Evolutionary conservation across 148 eudicot species (phyloP).

Genomic region (Camellia sinensis): DNA sequence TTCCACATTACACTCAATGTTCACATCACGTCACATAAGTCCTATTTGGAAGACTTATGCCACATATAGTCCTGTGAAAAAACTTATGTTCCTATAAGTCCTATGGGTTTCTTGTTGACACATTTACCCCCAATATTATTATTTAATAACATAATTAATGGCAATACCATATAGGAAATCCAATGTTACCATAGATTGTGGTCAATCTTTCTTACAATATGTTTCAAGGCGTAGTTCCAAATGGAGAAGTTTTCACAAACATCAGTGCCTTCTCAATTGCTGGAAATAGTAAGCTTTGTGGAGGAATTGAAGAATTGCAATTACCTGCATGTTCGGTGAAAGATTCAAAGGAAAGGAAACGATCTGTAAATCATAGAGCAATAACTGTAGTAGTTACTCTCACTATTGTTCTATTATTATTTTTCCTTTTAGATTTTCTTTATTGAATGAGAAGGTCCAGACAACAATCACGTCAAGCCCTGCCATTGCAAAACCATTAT

Average conservation of each 20-base stretch:
- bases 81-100: no score
- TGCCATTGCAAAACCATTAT: not conserved
- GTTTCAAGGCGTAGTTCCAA: slow-evolving; percentile 28
- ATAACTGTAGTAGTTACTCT: not conserved
- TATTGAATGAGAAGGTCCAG: not conserved
- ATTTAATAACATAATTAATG: no score
- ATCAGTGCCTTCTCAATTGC: slow-evolving; percentile 5
- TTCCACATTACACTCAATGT: no score
- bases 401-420: not conserved
- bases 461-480: not conserved
- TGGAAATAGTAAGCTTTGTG: slow-evolving; percentile 23
- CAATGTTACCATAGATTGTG: no score
- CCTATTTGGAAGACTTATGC: no score
- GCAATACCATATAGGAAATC: no score
- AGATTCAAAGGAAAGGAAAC: not conserved
- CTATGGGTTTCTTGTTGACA: no score
- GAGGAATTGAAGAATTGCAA: slow-evolving; percentile 17
- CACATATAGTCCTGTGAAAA: no score
- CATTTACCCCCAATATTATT: no score
- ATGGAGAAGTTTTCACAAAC: slow-evolving; percentile 19
- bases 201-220: slow-evolving; percentile 29
- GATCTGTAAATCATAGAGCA: not conserved
- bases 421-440: not conserved
- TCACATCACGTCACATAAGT: no score
- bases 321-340: slow-evolving; percentile 11